These are phyloP conservation scores for Beta vulgaris DNA, from an alignment of 148 eudicot genomes.

Conservation along the genomic window DNA sequence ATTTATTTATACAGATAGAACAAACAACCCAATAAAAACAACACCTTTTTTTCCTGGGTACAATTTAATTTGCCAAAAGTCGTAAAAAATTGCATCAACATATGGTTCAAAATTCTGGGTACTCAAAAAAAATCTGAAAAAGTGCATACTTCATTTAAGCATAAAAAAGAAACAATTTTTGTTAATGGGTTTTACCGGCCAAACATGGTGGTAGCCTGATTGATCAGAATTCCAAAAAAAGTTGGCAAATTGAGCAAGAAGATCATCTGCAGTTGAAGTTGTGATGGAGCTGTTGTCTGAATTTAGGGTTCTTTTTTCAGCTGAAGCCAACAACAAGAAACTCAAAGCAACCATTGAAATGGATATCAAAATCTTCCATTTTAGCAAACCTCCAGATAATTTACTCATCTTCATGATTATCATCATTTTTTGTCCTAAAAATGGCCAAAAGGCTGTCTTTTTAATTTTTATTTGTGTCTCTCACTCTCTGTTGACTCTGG, in stretches of 20 bases:
- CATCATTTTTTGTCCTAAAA: background rate
- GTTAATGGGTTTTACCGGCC: conserved; percentile 62
- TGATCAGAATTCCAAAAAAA: conserved; percentile 57
- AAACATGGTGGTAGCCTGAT: conserved; percentile 74
- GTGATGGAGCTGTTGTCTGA: background rate
- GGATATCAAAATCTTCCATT: conserved; percentile 45
- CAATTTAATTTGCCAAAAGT: background rate
- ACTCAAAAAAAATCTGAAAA: background rate
- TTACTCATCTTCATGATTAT: conserved; percentile 10
- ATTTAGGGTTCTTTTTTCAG: conserved; percentile 52
- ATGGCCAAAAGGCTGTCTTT: background rate
- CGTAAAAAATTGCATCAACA: background rate
- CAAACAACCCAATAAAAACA: background rate
- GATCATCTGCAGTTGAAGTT: conserved; percentile 9
- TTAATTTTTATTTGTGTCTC: too few relatives aligned
- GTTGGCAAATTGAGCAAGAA: conserved; percentile 24
- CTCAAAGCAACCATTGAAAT: conserved; percentile 37
- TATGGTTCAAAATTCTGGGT: background rate
- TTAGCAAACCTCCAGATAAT: conserved; percentile 12
- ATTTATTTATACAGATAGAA: too few relatives aligned
- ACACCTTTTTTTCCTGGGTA: background rate
- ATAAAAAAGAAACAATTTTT: background rate
- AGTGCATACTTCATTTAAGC: background rate
- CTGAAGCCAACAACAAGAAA: conserved; percentile 51
- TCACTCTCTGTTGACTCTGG: too few relatives aligned